These are phyloP conservation scores for Flueggea neowawraea DNA, from an alignment of 441 rosid species.

Conservation along the genomic window DNA sequence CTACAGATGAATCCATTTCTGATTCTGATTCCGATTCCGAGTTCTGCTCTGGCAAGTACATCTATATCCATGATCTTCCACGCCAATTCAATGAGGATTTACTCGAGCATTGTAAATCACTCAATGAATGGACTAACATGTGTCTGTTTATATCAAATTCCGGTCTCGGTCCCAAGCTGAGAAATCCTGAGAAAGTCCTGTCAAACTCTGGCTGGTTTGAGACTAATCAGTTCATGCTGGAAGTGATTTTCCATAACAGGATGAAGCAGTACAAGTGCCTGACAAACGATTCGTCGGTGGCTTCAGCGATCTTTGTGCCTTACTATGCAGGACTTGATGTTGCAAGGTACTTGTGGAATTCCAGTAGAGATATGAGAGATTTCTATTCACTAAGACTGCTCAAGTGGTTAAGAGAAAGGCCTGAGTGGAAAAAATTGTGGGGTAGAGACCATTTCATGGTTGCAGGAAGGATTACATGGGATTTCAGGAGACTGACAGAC, in stretches of 20 bases:
- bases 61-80: conserved; percentile 58
- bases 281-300: conserved; percentile 56
- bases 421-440: conserved; percentile 63
- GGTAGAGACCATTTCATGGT: conserved; percentile 87
- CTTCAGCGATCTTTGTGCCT: conserved; percentile 74
- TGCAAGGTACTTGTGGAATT: conserved; percentile 62
- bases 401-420: conserved; percentile 58
- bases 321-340: conserved; percentile 79
- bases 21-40: conserved; percentile 22
- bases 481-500: conserved; percentile 61
- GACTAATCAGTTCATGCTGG: conserved; percentile 71
- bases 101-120: conserved; percentile 47
- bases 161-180: conserved; percentile 55
- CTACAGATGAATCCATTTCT: conserved; percentile 9
- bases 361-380: conserved; percentile 46
- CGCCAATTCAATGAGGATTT: conserved; percentile 57
- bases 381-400: conserved; percentile 43
- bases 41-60: conserved; percentile 50
- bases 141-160: conserved; percentile 48
- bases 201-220: conserved; percentile 56
- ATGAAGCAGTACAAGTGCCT: conserved; percentile 76
- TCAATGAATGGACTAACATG: conserved; percentile 65
- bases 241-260: conserved; percentile 72
- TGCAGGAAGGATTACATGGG: conserved; percentile 85
- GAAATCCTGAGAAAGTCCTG: conserved; percentile 32